Evolutionary conservation across 2,329 filamentous ascomycete species (phyloP).

Genomic region (Neurospora sp.): DNA sequence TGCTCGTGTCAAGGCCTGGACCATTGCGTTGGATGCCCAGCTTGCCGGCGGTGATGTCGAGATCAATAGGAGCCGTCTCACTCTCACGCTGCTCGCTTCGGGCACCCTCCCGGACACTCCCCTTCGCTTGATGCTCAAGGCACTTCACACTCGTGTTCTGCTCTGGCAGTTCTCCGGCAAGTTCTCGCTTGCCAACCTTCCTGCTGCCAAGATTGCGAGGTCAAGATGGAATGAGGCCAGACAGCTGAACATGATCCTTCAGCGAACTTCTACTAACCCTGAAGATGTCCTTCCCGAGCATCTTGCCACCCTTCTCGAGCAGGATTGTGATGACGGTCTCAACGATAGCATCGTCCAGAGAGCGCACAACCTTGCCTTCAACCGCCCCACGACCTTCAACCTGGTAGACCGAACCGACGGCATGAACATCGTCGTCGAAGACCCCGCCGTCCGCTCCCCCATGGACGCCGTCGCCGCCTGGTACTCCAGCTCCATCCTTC

Average conservation of each 20-base stretch:
- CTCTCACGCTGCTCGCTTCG: constrained; percentile 79
- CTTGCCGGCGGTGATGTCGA: constrained; percentile 83
- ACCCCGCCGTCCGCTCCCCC: constrained; percentile 73
- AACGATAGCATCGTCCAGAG: constrained; percentile 69
- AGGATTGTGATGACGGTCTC: constrained; percentile 74
- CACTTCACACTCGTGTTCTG: constrained; percentile 81
- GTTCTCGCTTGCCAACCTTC: constrained; percentile 46
- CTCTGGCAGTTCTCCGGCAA: constrained; percentile 65
- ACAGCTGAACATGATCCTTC: constrained; percentile 43
- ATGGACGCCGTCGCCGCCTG: constrained; percentile 86
- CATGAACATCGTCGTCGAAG: constrained; percentile 76
- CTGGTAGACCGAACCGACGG: constrained; percentile 54
- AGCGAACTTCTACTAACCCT: constrained; percentile 8
- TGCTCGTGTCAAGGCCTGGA: constrained; percentile 83
- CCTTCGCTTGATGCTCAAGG: constrained; percentile 77
- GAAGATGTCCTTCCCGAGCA: constrained; percentile 67
- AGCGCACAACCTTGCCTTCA: constrained; percentile 84
- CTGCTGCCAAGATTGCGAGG: constrained; percentile 64
- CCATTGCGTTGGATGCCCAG: constrained; percentile 86
- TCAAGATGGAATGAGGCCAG: constrained; percentile 76
- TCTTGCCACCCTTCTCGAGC: constrained; percentile 62
- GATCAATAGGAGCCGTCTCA: constrained; percentile 76
- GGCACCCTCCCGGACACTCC: constrained; percentile 79
- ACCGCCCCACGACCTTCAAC: constrained; percentile 62
- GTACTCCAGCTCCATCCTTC: constrained; percentile 70